A percentile compares a stretch with the other conserved stretches of the same genome.
Evolutionary conservation across 2,329 filamentous ascomycete genomes (phyloP).

Genomic region (Botrytis paeoniae): DNA sequence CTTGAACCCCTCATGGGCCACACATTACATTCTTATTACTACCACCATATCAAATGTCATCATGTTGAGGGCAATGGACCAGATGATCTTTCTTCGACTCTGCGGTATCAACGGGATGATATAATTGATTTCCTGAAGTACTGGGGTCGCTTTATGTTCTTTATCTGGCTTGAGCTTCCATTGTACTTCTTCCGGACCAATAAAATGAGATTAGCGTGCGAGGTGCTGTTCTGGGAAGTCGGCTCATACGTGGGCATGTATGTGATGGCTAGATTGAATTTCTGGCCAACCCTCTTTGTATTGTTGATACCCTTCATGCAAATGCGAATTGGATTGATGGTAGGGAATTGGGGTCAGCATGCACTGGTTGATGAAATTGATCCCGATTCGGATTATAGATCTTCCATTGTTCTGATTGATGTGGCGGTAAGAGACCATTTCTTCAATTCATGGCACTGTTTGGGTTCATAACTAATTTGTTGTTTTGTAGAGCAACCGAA

Average conservation of each 20-base stretch:
- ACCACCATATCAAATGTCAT: slow-evolving; percentile 83
- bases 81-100: slow-evolving; percentile 70
- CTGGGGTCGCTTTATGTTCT: slow-evolving; percentile 67
- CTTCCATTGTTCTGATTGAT: slow-evolving; percentile 76
- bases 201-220: slow-evolving; percentile 52
- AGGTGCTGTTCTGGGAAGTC: slow-evolving; percentile 60
- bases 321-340: slow-evolving; percentile 70
- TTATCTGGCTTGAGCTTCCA: slow-evolving; percentile 73
- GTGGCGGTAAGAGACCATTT: slow-evolving; percentile 58
- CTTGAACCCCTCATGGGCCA: slow-evolving; percentile 76
- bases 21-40: slow-evolving; percentile 82
- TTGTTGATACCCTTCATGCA: slow-evolving; percentile 64
- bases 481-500: slow-evolving; percentile 64
- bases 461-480: slow-evolving; percentile 19
- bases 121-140: slow-evolving; percentile 66
- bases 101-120: slow-evolving; percentile 72
- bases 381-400: slow-evolving; percentile 74
- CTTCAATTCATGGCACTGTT: background rate
- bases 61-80: slow-evolving; percentile 80
- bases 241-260: slow-evolving; percentile 56
- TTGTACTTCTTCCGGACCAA: slow-evolving; percentile 67
- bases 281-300: slow-evolving; percentile 54
- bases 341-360: slow-evolving; percentile 83
- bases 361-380: slow-evolving; percentile 74
- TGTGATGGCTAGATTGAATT: slow-evolving; percentile 50